These are phyloP conservation scores for Plasmodium cynomolgi DNA, from an alignment of 169 alveolate genomes.

Conservation along the genomic window DNA sequence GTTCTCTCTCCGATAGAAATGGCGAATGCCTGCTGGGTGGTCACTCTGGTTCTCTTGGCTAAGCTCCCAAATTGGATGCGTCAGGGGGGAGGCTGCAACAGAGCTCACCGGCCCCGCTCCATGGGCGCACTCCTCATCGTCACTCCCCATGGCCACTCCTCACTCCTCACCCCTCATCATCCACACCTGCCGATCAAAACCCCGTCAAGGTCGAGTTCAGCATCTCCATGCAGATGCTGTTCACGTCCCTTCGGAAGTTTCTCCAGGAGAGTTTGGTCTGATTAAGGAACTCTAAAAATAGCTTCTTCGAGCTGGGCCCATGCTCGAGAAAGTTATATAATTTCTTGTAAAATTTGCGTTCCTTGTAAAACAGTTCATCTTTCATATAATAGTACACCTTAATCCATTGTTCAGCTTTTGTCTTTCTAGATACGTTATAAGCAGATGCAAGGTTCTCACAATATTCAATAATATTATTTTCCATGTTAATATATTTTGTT, in stretches of 20 bases:
- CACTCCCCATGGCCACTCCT: too few species aligned
- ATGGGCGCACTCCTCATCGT: not conserved
- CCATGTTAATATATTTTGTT: constrained; percentile 1
- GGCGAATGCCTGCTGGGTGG: not conserved
- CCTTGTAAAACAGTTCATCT: constrained; percentile 1
- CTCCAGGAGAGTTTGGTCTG: not conserved
- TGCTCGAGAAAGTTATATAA: not conserved
- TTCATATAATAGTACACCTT: not conserved
- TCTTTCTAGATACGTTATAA: not conserved
- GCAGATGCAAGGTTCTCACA: not conserved
- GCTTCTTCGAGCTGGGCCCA: not conserved
- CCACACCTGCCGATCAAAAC: not conserved
- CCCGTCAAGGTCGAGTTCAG: not conserved
- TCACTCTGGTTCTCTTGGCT: too few species aligned
- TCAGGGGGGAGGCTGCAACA: too few species aligned
- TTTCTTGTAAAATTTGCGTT: not conserved
- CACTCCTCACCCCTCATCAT: too few species aligned
- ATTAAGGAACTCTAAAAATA: constrained; percentile 1
- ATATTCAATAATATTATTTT: constrained; percentile 12
- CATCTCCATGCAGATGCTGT: not conserved
- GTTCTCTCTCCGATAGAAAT: not conserved
- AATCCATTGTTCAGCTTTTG: not conserved
- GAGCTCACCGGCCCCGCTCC: not conserved
- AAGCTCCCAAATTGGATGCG: too few species aligned
- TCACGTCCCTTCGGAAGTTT: not conserved